A percentile compares a stretch with the other conserved stretches of the same genome.
Evolutionary conservation across 306 rosid genomes (phyloP).

Genomic region (Casuarina cunninghamiana): DNA sequence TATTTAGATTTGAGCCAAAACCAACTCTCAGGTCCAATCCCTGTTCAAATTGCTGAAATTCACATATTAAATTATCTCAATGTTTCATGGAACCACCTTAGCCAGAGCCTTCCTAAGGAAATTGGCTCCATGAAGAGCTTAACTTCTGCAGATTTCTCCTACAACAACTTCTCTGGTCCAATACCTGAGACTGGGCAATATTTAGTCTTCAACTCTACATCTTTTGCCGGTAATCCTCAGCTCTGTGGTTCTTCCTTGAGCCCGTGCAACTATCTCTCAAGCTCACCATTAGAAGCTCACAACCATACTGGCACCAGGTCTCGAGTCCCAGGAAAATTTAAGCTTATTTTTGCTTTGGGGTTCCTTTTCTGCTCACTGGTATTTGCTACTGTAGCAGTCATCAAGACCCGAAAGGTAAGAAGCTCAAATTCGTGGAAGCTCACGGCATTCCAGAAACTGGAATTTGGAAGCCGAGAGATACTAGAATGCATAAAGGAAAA

Average conservation of each 20-base stretch:
- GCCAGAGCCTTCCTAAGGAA: constrained; percentile 65
- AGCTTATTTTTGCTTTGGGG: constrained; percentile 74
- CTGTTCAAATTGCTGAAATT: constrained; percentile 61
- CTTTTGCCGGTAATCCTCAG: constrained; percentile 66
- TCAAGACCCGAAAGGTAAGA: constrained; percentile 60
- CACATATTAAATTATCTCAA: constrained; percentile 80
- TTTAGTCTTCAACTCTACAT: constrained; percentile 63
- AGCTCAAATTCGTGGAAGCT: constrained; percentile 68
- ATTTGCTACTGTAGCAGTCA: constrained; percentile 63
- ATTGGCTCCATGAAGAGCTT: constrained; percentile 71
- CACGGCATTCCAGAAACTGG: constrained; percentile 77
- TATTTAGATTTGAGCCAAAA: constrained; percentile 88
- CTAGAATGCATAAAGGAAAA: constrained; percentile 69
- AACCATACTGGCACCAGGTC: constrained; percentile 26
- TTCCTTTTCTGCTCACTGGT: constrained; percentile 65
- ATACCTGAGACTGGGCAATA: constrained; percentile 73
- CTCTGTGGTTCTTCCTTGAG: constrained; percentile 66
- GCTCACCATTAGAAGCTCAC: constrained; percentile 28
- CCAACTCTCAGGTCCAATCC: constrained; percentile 75
- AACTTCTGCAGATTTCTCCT: constrained; percentile 81
- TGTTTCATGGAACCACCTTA: constrained; percentile 77
- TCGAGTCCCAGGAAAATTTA: constrained; percentile 55
- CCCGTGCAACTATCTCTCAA: constrained; percentile 50
- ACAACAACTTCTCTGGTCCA: constrained; percentile 76
- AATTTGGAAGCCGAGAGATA: constrained; percentile 70